Base-by-base conservation (phyloP, 2,329 filamentous ascomycete species). In the Purpureocillium takamizusanense region DNA sequence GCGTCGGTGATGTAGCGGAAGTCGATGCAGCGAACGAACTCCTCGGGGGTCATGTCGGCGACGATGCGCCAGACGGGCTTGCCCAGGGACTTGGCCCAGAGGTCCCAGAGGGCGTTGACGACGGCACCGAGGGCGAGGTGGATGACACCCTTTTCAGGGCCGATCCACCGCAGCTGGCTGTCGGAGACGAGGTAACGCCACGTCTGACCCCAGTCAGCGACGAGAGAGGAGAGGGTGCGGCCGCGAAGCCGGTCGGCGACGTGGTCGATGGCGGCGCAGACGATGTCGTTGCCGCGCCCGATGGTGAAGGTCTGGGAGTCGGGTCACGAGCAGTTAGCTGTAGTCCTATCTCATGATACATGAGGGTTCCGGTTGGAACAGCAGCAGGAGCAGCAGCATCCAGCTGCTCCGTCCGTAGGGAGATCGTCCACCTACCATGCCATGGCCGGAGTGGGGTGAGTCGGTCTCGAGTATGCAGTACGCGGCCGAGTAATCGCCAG, bases 1-100 rank as follows among this genome's bases (percentile, higher is more conserved):
- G 86, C 87, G 62, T 95, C 88, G 17, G 85, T 92, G 60, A 95
- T 94, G 65, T 95, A 95, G 36, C 88, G 75, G 69, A 95, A 95
- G 65, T 95, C 89, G 57, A 95, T 89, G 65, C 88, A 90, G 42
- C 72, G 65, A 37, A 95, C 87, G 37, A 94, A 78, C 65, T 95
- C 82, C 63, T 92, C 83, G 1, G 88, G 86, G 4, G 74, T 81
- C 85, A 95, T 94, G 49, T 95, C 88, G 10, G 84, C 83, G 17
- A 95, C 83, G 45, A 95, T 82, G 42, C 80, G 76, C 89, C 88
- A 95, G 12, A 95, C 86, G 4, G 88, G 89, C 69, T 95, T 94
- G 47, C 76, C 72, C 28, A 92, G 75, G 2, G 74, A 74, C 67
- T 94, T 94, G 39, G 86, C 87, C 88, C 88, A 94, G n/a, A 95